Base-by-base conservation (phyloP, 768 basidiomycete species). In the Cyathus striatus region DNA sequence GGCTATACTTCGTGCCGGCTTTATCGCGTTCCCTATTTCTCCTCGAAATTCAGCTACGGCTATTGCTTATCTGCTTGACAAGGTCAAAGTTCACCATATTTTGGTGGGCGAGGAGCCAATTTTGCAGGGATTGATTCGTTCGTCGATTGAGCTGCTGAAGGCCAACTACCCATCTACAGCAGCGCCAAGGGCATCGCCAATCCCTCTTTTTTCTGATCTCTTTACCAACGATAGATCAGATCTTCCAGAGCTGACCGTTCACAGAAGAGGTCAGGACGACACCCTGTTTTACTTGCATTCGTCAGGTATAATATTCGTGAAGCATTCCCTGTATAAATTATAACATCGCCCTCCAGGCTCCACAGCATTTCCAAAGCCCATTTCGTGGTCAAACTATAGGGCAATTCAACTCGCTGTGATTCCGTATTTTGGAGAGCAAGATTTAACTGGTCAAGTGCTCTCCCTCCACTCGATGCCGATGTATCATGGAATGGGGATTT, bases 21-120 rank as follows among this genome's bases (percentile, higher is more conserved):
- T 61, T 38, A 48, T 53, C 16, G 50, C 56, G 2, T 62, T 68
- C 40, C 57, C 67, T 13, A 49, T 68, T 12, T 70, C 66, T 7
- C 59, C 64, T 2, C 58, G 69, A 52, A 75, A 73, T 51, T 71
- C 70, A 0, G 57, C 71, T 0, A 53, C 68, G 4, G 72, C 72
- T 3, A 61, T 71, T 20, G 69, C 71, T 1, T 65, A 73, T 46
- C 59, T 76, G 13, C 52, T 70, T 45, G 46, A 51, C 5, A 41
- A n/a, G 23, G 43, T 44, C 23, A 21, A 30, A 5, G 41, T 45
- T 5, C 33, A 25, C 16, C 47, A 54, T 37, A 21, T 65, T n/a
- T 50, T 64, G 14, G 56, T 64, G 36, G 53, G 61, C 12, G 27
- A 27, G 3, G 63, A 65, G 24, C 45, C 41, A 3, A 41, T 59